These are phyloP conservation scores for Geotrichum restrictum DNA, from an alignment of 1,139 yeast species.

Conservation along the genomic window DNA sequence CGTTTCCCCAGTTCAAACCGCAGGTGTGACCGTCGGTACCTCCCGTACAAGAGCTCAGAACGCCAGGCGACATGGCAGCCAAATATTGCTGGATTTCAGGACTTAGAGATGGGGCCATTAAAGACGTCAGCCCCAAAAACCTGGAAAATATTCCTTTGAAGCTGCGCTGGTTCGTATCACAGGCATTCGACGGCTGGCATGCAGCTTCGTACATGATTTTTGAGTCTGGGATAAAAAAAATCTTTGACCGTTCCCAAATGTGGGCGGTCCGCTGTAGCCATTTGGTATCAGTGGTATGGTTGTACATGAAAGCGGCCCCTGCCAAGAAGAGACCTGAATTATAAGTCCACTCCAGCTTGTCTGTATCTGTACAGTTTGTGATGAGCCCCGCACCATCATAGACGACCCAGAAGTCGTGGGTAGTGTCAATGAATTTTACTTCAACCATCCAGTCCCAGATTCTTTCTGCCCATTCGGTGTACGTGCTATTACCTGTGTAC, in stretches of 20 bases:
- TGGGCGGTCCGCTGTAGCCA: conserved; percentile 57
- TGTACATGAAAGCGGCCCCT: conserved; percentile 81
- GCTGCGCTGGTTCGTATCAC: conserved; percentile 87
- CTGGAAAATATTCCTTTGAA: conserved; percentile 81
- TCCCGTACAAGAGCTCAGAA: conserved; percentile 79
- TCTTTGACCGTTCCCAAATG: conserved; percentile 46
- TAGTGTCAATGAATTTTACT: conserved; percentile 52
- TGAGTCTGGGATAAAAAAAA: conserved; percentile 53
- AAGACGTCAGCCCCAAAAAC: conserved; percentile 55
- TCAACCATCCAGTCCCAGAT: conserved; percentile 80
- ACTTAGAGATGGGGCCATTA: conserved; percentile 17
- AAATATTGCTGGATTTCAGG: conserved; percentile 49
- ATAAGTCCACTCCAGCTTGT: conserved; percentile 76
- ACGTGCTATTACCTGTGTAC: conserved; percentile 66
- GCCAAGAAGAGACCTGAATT: conserved; percentile 76
- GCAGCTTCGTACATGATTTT: conserved; percentile 74
- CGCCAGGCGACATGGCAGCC: conserved; percentile 66
- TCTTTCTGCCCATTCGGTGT: conserved; percentile 73
- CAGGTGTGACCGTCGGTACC: conserved; percentile 88
- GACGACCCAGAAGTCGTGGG: conserved; percentile 42
- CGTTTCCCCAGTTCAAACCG: conserved; percentile 71
- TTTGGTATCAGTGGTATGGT: conserved; percentile 58
- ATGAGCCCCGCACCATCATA: conserved; percentile 74
- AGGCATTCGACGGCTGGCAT: conserved; percentile 58
- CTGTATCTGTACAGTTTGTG: conserved; percentile 59